Percentiles rank a stretch among this genome's conserved stretches.
These are phyloP conservation scores for Rubus parviflorus DNA, from an alignment of 306 rosid genomes.

Conservation along the genomic window DNA sequence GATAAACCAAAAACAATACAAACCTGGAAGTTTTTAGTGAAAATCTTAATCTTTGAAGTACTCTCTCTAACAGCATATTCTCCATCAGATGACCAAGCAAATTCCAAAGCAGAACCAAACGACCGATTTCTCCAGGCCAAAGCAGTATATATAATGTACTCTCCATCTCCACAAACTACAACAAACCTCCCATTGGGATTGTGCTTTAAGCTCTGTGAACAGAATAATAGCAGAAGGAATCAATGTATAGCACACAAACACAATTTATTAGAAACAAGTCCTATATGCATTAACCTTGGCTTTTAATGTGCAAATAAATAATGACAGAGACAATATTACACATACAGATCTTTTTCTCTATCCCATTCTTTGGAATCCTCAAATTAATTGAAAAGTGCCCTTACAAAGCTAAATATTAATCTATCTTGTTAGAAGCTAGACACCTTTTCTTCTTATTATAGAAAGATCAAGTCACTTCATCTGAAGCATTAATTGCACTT, in stretches of 20 bases:
- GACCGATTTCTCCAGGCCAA: constrained; percentile 99
- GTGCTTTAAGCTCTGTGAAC: constrained; percentile 83
- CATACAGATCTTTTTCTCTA: background rate
- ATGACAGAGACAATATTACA: background rate
- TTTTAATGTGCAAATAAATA: background rate
- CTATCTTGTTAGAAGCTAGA: background rate
- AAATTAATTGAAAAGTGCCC: background rate
- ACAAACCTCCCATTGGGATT: constrained; percentile 99
- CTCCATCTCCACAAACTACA: constrained; percentile 99
- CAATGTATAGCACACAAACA: constrained; percentile 25
- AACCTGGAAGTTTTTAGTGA: constrained; percentile 96
- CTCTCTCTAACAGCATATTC: constrained; percentile 96
- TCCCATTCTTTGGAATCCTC: constrained; percentile 3
- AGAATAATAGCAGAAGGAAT: constrained; percentile 17
- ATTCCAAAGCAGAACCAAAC: constrained; percentile 96
- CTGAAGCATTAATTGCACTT: background rate
- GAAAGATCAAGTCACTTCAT: background rate
- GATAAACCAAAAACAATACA: constrained; percentile 20
- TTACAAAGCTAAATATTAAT: background rate
- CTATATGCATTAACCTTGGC: background rate
- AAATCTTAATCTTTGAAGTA: constrained; percentile 89
- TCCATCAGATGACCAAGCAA: constrained; percentile 95
- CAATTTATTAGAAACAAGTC: background rate
- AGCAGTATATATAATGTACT: constrained; percentile 94
- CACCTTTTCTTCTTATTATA: background rate